Evolutionary conservation across 352 stramenopile genomes (phyloP).

Genomic region (Globisporangium perplexum): DNA sequence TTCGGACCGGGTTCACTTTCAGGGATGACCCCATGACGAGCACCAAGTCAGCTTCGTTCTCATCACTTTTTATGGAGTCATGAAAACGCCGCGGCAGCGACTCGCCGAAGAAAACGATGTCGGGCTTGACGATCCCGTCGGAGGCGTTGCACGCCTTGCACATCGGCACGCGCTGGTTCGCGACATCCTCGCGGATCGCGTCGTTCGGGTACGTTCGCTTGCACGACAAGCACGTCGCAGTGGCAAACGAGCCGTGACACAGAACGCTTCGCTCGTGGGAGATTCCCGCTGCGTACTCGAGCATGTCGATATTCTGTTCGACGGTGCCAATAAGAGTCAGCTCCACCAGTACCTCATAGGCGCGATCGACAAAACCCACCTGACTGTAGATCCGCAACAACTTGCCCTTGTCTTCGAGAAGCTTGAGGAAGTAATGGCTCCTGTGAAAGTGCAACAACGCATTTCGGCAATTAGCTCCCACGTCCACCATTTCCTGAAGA

Average conservation of each 20-base stretch:
- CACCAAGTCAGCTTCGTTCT: conserved; percentile 91
- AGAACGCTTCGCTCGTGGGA: conserved; percentile 88
- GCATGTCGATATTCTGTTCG: conserved; percentile 97
- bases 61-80: conserved; percentile 73
- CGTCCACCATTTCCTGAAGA: neutral
- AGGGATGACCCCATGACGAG: conserved; percentile 99
- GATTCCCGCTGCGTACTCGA: conserved; percentile 93
- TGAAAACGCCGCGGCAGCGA: conserved; percentile 89
- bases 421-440: conserved; percentile 96
- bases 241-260: conserved; percentile 93
- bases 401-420: conserved; percentile 90
- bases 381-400: conserved; percentile 92
- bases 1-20: conserved; percentile 94
- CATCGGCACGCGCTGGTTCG: conserved; percentile 77
- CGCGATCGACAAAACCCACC: conserved; percentile 15
- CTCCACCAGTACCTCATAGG: neutral
- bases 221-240: conserved; percentile 91
- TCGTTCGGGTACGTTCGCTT: conserved; percentile 72
- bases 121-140: conserved; percentile 95
- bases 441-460: conserved; percentile 1
- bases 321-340: neutral
- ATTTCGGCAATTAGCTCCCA: neutral
- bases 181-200: conserved; percentile 82
- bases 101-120: conserved; percentile 99
- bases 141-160: conserved; percentile 52